These are phyloP conservation scores for Phytophthora pseudosyringae DNA, from an alignment of 352 stramenopile species.

Conservation along the genomic window DNA sequence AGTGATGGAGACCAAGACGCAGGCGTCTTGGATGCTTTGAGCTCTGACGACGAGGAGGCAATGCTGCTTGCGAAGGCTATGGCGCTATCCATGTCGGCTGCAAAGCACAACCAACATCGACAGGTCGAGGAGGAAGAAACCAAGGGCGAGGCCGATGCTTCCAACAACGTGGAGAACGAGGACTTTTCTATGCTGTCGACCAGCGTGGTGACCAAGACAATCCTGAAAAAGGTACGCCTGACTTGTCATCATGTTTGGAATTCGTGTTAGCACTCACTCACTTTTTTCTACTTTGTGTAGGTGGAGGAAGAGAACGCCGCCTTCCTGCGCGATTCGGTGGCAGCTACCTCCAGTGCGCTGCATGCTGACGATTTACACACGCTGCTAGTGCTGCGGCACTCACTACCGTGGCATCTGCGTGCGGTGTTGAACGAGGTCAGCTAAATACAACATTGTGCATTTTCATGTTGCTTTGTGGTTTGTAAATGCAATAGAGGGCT, in stretches of 20 bases:
- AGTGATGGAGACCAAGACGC: slow-evolving; percentile 15
- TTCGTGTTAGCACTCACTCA: background rate
- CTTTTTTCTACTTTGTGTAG: slow-evolving; percentile 33
- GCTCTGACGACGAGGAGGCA: slow-evolving; percentile 70
- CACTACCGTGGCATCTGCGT: slow-evolving; percentile 48
- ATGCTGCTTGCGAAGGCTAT: slow-evolving; percentile 91
- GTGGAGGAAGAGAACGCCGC: slow-evolving; percentile 71
- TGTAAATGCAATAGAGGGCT: slow-evolving; percentile 18
- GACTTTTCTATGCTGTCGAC: slow-evolving; percentile 26
- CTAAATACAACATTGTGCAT: slow-evolving; percentile 20
- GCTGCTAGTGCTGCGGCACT: slow-evolving; percentile 57
- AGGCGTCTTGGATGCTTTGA: slow-evolving; percentile 10
- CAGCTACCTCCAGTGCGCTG: slow-evolving; percentile 54
- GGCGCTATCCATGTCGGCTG: slow-evolving; percentile 88
- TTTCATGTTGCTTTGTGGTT: slow-evolving; percentile 1
- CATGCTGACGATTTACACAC: slow-evolving; percentile 76
- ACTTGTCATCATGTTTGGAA: background rate
- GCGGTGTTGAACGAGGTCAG: slow-evolving; percentile 45
- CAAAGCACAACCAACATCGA: slow-evolving; percentile 54
- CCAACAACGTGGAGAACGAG: slow-evolving; percentile 20
- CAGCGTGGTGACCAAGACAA: slow-evolving; percentile 41
- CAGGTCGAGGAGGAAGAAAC: slow-evolving; percentile 45
- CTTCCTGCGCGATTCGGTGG: slow-evolving; percentile 61
- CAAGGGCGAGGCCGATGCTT: slow-evolving; percentile 35
- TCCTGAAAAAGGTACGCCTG: slow-evolving; percentile 65